Base-by-base conservation (phyloP, 768 basidiomycete species). In the Cubamyces sp. region DNA sequence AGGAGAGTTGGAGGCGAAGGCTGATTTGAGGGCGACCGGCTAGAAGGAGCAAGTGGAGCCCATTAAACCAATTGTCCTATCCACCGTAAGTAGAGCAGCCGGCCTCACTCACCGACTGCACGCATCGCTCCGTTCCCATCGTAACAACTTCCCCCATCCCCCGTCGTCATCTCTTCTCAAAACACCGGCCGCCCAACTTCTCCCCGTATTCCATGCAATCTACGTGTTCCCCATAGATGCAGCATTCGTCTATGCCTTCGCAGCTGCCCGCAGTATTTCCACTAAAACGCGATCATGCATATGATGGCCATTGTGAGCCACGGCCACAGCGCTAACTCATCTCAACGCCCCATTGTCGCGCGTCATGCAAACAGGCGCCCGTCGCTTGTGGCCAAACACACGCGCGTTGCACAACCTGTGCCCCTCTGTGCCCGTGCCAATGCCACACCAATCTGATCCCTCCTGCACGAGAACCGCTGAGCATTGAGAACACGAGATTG, bases 91-190 rank as follows among this genome's bases (percentile, higher is more conserved):
- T n/a, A n/a, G n/a, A n/a, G 6, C 34, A 34, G 6, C 34, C 34
- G 3, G 28, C 28, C 28, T 34, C 34, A 6, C 5, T 21, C 39
- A 14, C 52, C 50, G 51, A 41, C 23, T 25, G 4, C 52, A 25
- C 51, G 12, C 52, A 26, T 25, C 12, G 15, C 48, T 18, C 49
- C 51, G 64, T 61, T 49, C 26, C 55, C 59, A 65, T 64, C 64
- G 21, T 15, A 57, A 64, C 63, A 19, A 3, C 15, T 23, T 21
- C 45, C 45, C 19, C 45, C 48, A n/a, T 19, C 34, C 28, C 39
- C 15, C 39, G 8, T 15, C 46, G 9, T 54, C 48, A 40, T 30
- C 18, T 25, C 39, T 30, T 30, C 39, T 30, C 9, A 34, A n/a
- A 14, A n/a, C 42, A 5, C 59, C 26, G 21, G 19, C 25, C 21